A percentile compares a stretch with the other conserved stretches of the same genome.
Conservation (phyloP, 495 filamentous ascomycete genomes). For the Hypoxylon intermedium region DNA sequence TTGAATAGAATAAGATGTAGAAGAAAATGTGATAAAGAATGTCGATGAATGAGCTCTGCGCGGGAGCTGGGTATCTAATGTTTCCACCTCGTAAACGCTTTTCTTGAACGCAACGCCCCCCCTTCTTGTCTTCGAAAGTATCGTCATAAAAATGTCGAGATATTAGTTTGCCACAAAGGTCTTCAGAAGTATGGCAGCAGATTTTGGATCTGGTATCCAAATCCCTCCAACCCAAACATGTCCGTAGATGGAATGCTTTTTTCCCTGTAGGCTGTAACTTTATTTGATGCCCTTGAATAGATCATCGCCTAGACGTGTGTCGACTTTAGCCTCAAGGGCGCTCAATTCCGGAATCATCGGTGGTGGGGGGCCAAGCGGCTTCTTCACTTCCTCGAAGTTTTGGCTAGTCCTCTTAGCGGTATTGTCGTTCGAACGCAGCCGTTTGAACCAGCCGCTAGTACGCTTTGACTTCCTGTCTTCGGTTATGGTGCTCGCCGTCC, state of each 20-base stretch:
- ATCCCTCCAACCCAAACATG: conserved; percentile 18
- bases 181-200: conserved; percentile 29
- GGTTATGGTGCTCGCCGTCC: conserved; percentile 43
- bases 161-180: conserved; percentile 33
- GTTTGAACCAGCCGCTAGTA: conserved; percentile 58
- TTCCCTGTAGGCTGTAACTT: background rate
- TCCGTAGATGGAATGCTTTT: conserved; percentile 20
- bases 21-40: conserved; percentile 29
- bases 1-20: conserved; percentile 7
- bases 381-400: conserved; percentile 42
- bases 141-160: conserved; percentile 31
- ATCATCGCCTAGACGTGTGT: conserved; percentile 57
- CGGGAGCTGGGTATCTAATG: conserved; percentile 48
- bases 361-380: conserved; percentile 58
- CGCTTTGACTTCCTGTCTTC: conserved; percentile 55
- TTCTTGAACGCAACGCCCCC: conserved; percentile 25
- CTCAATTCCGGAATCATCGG: conserved; percentile 67
- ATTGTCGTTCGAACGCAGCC: conserved; percentile 48
- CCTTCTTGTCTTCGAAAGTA: conserved; percentile 21
- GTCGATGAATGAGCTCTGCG: conserved; percentile 45
- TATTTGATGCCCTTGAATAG: conserved; percentile 65
- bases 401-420: conserved; percentile 41
- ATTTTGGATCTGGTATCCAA: conserved; percentile 21
- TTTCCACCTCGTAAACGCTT: conserved; percentile 25
- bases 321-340: conserved; percentile 57